Percentiles rank a stretch among this genome's conserved stretches.
phyloP scores from a whole-genome alignment of 345 rosid species.

The Nasturtium officinale region DNA sequence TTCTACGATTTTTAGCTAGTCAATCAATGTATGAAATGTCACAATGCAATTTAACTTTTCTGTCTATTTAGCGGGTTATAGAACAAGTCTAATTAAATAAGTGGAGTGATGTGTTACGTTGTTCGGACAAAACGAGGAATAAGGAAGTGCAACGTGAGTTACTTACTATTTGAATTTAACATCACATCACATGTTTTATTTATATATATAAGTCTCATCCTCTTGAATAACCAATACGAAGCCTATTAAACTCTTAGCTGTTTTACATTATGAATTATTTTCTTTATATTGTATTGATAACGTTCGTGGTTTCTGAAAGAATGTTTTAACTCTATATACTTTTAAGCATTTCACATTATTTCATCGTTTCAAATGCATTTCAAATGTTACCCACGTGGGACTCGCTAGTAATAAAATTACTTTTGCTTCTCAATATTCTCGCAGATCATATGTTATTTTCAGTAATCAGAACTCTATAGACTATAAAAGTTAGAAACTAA shows the following conservation, averaged over 20 bases:
- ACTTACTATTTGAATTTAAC: slow-evolving; percentile 24
- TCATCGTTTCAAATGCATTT: slow-evolving; percentile 33
- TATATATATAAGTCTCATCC: not conserved
- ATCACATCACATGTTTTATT: slow-evolving; percentile 33
- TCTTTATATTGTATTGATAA: slow-evolving; percentile 32
- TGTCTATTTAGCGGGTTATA: not conserved
- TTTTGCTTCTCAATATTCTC: slow-evolving; percentile 18
- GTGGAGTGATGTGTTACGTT: slow-evolving; percentile 21
- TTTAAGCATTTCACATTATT: slow-evolving; percentile 28
- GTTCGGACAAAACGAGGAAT: slow-evolving; percentile 33
- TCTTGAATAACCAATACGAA: not conserved
- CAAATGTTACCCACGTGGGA: slow-evolving; percentile 33
- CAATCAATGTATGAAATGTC: not conserved
- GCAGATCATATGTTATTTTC: not conserved
- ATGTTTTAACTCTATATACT: slow-evolving; percentile 32
- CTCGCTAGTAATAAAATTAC: slow-evolving; percentile 7
- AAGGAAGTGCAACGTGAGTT: slow-evolving; percentile 27
- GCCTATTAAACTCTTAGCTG: slow-evolving; percentile 27
- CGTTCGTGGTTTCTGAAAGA: slow-evolving; percentile 38
- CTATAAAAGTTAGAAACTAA: slow-evolving; percentile 11
- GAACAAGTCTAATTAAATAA: not conserved
- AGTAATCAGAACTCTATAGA: not conserved
- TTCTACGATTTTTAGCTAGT: not conserved
- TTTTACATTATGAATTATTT: slow-evolving; percentile 16
- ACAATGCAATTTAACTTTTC: not conserved